A percentile compares a stretch with the other conserved stretches of the same genome.
phyloP scores from a whole-genome alignment of 2,329 filamentous ascomycete genomes.

The Neospermospora avenae region DNA sequence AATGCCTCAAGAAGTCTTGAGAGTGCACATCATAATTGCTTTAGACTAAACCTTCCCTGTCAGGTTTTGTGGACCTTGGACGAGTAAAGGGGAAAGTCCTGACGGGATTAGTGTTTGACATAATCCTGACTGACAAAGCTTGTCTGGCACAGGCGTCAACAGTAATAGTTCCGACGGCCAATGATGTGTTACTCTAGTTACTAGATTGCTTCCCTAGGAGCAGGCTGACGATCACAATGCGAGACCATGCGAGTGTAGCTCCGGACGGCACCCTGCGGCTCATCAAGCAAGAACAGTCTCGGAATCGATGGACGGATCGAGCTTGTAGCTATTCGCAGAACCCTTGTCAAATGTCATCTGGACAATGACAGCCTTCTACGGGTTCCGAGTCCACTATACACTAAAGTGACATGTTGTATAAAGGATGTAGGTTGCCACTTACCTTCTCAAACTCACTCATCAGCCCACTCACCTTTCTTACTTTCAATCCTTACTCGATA shows the following conservation, averaged over 20 bases:
- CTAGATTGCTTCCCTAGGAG: background rate
- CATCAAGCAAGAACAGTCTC: conserved; percentile 6
- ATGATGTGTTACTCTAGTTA: background rate
- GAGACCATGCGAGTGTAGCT: background rate
- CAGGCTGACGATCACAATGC: background rate
- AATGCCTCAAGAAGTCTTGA: background rate
- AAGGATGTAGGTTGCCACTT: conserved; percentile 10
- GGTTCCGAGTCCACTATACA: background rate
- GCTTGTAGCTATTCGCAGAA: background rate
- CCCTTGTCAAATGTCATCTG: background rate
- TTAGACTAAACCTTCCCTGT: conserved; percentile 15
- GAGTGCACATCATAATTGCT: conserved; percentile 2
- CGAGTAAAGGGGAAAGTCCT: background rate
- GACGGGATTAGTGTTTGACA: conserved; percentile 1
- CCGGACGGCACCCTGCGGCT: background rate
- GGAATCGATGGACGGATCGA: background rate
- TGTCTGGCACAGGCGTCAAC: background rate
- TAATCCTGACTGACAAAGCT: background rate
- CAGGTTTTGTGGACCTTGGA: background rate
- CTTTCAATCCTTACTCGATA: conserved; percentile 11
- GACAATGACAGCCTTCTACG: background rate
- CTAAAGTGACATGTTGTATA: conserved; percentile 19
- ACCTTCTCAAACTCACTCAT: conserved; percentile 21
- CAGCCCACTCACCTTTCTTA: conserved; percentile 12
- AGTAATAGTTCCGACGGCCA: background rate